These are phyloP conservation scores for Kalmanozyma brasiliensis DNA, from an alignment of 1,284 basidiomycete species.

Conservation along the genomic window DNA sequence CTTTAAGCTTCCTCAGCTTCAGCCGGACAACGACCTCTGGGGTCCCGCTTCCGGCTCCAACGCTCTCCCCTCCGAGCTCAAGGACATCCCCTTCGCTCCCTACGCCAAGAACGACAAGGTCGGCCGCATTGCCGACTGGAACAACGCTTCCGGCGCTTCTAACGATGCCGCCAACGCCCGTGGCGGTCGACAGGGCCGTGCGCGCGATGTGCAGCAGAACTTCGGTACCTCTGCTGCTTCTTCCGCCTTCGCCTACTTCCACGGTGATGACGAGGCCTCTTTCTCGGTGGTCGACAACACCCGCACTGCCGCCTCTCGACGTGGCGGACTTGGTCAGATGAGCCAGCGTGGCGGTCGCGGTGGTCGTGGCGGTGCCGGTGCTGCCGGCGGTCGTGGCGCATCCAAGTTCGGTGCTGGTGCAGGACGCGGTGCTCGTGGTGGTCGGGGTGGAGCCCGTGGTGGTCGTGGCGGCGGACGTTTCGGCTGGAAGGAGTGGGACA, in stretches of 20 bases:
- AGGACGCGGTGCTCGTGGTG: slow-evolving; percentile 68
- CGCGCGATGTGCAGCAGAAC: slow-evolving; percentile 54
- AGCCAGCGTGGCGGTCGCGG: slow-evolving; percentile 62
- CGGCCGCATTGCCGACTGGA: slow-evolving; percentile 98
- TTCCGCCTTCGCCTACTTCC: slow-evolving; percentile 97
- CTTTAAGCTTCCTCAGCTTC: slow-evolving; percentile 58
- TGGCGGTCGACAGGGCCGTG: slow-evolving; percentile 51
- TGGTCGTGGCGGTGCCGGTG: slow-evolving; percentile 54
- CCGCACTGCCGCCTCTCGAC: slow-evolving; percentile 46
- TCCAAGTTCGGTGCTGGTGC: slow-evolving; percentile 55
- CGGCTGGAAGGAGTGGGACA: slow-evolving; percentile 95
- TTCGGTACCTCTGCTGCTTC: slow-evolving; percentile 53
- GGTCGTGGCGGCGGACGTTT: slow-evolving; percentile 71
- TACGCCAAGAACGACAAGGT: slow-evolving; percentile 99
- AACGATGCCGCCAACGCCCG: slow-evolving; percentile 69
- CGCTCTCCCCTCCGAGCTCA: slow-evolving; percentile 61
- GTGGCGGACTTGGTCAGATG: slow-evolving; percentile 70
- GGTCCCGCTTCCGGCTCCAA: slow-evolving; percentile 58
- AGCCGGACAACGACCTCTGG: slow-evolving; percentile 57
- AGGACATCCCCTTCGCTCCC: slow-evolving; percentile 78
- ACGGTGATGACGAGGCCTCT: slow-evolving; percentile 96
- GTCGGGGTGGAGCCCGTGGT: slow-evolving; percentile 57
- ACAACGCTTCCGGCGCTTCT: slow-evolving; percentile 72
- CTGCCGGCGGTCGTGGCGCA: slow-evolving; percentile 47
- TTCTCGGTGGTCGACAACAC: slow-evolving; percentile 96